Percentiles rank a stretch among this genome's conserved stretches.
These are phyloP conservation scores for Zizania palustris DNA, from an alignment of 202 grass and related monocot genomes.

Conservation along the genomic window DNA sequence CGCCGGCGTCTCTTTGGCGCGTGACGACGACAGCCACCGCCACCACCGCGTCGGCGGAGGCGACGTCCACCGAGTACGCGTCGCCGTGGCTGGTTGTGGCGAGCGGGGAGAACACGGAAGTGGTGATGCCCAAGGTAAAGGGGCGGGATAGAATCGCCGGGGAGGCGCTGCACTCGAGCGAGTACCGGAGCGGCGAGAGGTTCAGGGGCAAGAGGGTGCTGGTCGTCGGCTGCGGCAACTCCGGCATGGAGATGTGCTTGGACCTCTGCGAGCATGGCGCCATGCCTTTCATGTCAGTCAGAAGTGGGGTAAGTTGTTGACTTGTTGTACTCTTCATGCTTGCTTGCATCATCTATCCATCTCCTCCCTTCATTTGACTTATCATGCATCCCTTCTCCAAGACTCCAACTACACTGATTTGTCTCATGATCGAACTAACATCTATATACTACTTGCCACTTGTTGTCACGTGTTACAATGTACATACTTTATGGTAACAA, in stretches of 20 bases:
- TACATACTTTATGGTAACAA: not conserved
- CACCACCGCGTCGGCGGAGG: not conserved
- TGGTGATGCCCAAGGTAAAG: constrained; percentile 67
- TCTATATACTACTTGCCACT: too few relatives aligned
- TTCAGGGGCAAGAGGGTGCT: constrained; percentile 75
- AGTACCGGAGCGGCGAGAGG: constrained; percentile 74
- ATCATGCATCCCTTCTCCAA: not conserved
- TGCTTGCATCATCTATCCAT: not conserved
- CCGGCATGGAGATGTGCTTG: constrained; percentile 96
- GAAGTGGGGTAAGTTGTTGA: constrained; percentile 65
- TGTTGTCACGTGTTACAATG: not conserved
- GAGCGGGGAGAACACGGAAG: constrained; percentile 90
- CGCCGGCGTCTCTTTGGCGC: constrained; percentile 48
- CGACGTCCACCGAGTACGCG: constrained; percentile 46
- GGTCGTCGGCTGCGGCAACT: constrained; percentile 91
- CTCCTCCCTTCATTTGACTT: too few relatives aligned
- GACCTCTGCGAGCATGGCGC: constrained; percentile 85
- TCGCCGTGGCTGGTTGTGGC: constrained; percentile 92
- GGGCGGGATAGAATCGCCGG: constrained; percentile 73
- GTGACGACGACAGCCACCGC: constrained; percentile 23
- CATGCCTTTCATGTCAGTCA: constrained; percentile 84
- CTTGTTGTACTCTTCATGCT: not conserved
- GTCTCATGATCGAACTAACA: not conserved
- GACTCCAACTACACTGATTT: not conserved
- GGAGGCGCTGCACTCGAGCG: constrained; percentile 73